phyloP scores from a whole-genome alignment of 139 green algal genomes.

The Nannochloris sp. region DNA sequence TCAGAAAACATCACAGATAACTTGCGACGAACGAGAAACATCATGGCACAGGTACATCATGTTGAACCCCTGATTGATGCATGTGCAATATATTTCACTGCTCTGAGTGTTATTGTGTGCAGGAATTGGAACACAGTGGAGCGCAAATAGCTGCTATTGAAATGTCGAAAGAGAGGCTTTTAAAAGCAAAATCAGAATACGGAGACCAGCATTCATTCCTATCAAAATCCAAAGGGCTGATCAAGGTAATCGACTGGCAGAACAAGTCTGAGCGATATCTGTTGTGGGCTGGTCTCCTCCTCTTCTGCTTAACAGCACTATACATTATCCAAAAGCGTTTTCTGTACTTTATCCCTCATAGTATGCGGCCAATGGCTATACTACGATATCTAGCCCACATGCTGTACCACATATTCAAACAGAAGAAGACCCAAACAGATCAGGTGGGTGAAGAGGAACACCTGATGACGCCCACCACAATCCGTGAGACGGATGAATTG shows the following conservation, averaged over 20 bases:
- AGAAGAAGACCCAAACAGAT: not conserved
- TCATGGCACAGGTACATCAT: conserved; percentile 22
- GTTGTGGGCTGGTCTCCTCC: conserved; percentile 46
- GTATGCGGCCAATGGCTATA: conserved; percentile 19
- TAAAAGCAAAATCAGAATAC: conserved; percentile 47
- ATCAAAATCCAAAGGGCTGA: conserved; percentile 25
- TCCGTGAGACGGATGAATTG: too few relatives aligned
- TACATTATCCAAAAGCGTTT: conserved; percentile 57
- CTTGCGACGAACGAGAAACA: conserved; percentile 50
- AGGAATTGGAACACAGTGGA: conserved; percentile 59
- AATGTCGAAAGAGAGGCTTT: conserved; percentile 34
- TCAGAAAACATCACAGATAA: conserved; percentile 51
- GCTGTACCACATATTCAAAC: not conserved
- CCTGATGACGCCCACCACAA: too few relatives aligned
- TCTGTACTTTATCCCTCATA: conserved; percentile 40
- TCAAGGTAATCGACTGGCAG: conserved; percentile 35
- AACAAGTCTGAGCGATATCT: conserved; percentile 34
- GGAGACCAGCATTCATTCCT: conserved; percentile 27
- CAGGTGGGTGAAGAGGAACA: too few relatives aligned
- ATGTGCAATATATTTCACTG: not conserved
- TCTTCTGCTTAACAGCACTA: conserved; percentile 46
- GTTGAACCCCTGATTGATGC: not conserved
- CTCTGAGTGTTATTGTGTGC: not conserved
- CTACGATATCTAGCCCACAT: not conserved
- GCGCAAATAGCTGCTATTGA: conserved; percentile 62